Evolutionary conservation across 1,139 yeast genomes (phyloP), one percentile per base, ranked within the genome.

Genomic region (Sugiyamaella novakii): DNA sequence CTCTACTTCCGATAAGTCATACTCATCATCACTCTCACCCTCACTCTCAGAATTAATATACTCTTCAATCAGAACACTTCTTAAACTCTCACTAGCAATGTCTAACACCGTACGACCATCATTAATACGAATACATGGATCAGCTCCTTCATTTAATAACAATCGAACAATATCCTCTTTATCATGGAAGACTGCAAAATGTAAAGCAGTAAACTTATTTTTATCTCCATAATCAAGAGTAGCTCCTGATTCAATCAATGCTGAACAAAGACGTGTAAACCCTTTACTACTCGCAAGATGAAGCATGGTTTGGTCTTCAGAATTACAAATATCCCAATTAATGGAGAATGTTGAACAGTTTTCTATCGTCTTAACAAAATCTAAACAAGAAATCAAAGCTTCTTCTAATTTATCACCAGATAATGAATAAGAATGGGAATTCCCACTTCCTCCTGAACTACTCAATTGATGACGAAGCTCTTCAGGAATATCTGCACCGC

Each of bases 171-270:
- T 70, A 38, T 77, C 80, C 47, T 83, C 71, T 61, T 83, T 77
- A 17, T 94, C 94, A 57, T 77, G 72, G 58, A 87, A 66, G 24
- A 88, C 80, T 0, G 96, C 95, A 63, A 84, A 80, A 67, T 88
- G 94, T 49, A 89, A 72, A 11, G 97, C 91, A 0, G 94, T 83
- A 51, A 80, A 78, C 1, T 95, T 95, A 64, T 82, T 85, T 47
- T 75, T 72, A 64, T 88, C 96, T 57, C 76, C 75, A 35, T 75
- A 70, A 64, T 86, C 89, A 43, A 83, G 73, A 59, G 83, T 78
- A 38, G 91, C 86, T 5, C 95, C 96, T 58, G 81, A 83, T 38
- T 80, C 80, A 3, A 88, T 72, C 59, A 89, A 72, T 39, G 80
- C 81, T 36, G 77, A 71, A 29, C 80, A 77, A 54, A 89, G 72